These are phyloP conservation scores for Fulvia fulva DNA, from an alignment of 2,329 filamentous ascomycete species.

Conservation along the genomic window DNA sequence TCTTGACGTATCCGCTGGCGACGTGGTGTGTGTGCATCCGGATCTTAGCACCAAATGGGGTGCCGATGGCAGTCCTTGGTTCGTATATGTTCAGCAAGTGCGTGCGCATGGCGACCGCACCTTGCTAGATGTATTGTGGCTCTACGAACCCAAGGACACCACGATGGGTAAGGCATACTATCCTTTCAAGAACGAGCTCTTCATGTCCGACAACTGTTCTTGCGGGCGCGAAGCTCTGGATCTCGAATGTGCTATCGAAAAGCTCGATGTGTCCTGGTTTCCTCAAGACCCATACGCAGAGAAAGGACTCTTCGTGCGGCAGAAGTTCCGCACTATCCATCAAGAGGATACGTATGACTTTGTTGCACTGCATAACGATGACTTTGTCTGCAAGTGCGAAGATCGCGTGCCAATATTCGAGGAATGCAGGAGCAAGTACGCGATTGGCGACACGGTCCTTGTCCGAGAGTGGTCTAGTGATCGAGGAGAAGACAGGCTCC, in stretches of 20 bases:
- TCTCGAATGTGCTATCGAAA: conserved; percentile 54
- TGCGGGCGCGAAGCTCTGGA: conserved; percentile 55
- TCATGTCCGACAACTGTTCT: conserved; percentile 72
- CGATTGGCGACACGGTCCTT: conserved; percentile 60
- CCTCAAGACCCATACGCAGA: conserved; percentile 45
- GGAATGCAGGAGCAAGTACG: conserved; percentile 34
- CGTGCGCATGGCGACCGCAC: conserved; percentile 34
- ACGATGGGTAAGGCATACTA: conserved; percentile 65
- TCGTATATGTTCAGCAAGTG: conserved; percentile 63
- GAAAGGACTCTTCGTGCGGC: conserved; percentile 63
- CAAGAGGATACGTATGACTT: conserved; percentile 53
- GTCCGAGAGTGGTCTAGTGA: conserved; percentile 23
- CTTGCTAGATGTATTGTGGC: conserved; percentile 65
- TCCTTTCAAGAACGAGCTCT: conserved; percentile 68
- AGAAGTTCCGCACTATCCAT: conserved; percentile 57
- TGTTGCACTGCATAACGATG: conserved; percentile 51
- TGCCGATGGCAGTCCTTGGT: conserved; percentile 53
- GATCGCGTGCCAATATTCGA: conserved; percentile 17
- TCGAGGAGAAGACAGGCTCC: conserved; percentile 41
- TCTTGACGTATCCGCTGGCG: conserved; percentile 39
- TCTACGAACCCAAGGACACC: conserved; percentile 69
- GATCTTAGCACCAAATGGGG: conserved; percentile 56
- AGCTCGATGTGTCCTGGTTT: conserved; percentile 56
- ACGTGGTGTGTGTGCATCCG: conserved; percentile 47
- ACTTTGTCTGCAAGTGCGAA: conserved; percentile 45